Evolutionary conservation across 495 filamentous ascomycete species (phyloP).

Genomic region (Talaromyces nanjingensis): DNA sequence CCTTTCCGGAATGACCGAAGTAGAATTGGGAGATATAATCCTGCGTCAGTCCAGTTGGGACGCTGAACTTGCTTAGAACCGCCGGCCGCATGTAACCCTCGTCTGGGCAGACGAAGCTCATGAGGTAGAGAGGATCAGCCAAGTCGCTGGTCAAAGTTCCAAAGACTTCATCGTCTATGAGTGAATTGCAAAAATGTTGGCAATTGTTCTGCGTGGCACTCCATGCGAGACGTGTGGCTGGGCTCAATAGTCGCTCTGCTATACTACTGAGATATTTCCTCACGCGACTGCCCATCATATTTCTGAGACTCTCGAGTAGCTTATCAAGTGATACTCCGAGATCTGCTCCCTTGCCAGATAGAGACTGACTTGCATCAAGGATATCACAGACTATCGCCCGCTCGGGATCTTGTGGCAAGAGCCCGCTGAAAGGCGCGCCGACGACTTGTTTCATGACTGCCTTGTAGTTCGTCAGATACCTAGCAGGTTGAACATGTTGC

Average conservation of each 20-base stretch:
- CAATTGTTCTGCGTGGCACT: constrained; percentile 24
- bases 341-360: background rate
- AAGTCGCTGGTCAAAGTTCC: constrained; percentile 16
- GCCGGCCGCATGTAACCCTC: constrained; percentile 8
- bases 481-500: constrained; percentile 9
- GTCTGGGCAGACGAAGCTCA: constrained; percentile 30
- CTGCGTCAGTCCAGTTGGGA: constrained; percentile 31
- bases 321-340: background rate
- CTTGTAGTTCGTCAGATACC: constrained; percentile 25
- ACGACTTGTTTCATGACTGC: constrained; percentile 37
- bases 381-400: background rate
- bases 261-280: constrained; percentile 21
- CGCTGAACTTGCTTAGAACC: constrained; percentile 24
- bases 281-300: constrained; percentile 13
- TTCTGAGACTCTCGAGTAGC: constrained; percentile 11
- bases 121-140: constrained; percentile 19
- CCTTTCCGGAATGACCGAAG: constrained; percentile 22
- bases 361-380: background rate
- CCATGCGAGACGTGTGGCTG: constrained; percentile 17
- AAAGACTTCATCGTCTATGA: constrained; percentile 25
- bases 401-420: constrained; percentile 9
- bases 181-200: constrained; percentile 24
- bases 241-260: constrained; percentile 17
- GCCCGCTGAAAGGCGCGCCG: constrained; percentile 26
- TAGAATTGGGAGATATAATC: constrained; percentile 33